Conservation (phyloP, 768 basidiomycete genomes). For the Trametes cingulata region DNA sequence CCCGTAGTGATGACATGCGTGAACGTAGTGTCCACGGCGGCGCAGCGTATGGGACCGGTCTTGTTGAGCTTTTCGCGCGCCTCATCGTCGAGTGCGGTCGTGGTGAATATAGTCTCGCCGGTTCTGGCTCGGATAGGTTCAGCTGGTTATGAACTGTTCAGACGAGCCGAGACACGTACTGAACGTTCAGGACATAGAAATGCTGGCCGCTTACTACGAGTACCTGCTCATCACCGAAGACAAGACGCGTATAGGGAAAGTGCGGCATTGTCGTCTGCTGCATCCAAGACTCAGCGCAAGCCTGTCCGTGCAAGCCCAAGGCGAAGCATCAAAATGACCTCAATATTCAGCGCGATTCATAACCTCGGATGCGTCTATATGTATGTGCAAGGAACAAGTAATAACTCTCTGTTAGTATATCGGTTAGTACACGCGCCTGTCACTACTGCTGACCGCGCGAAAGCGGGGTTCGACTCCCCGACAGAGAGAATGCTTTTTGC, state of each 20-base stretch:
- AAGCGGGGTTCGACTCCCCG: slow-evolving; percentile 40
- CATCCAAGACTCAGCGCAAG: too few species aligned
- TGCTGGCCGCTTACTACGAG: slow-evolving; percentile 51
- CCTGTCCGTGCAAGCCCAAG: neutral
- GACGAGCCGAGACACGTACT: slow-evolving; percentile 40
- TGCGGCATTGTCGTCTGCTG: slow-evolving; percentile 7
- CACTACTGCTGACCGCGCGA: slow-evolving; percentile 27
- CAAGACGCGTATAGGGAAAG: slow-evolving; percentile 17
- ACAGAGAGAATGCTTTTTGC: slow-evolving; percentile 13
- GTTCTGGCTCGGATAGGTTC: slow-evolving; percentile 41
- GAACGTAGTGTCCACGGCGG: slow-evolving; percentile 47
- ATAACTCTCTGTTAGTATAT: slow-evolving; percentile 16
- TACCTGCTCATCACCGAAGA: neutral
- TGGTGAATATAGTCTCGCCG: slow-evolving; percentile 52
- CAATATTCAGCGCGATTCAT: neutral
- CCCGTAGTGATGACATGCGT: slow-evolving; percentile 60
- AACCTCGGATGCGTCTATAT: too few species aligned
- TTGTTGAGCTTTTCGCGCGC: slow-evolving; percentile 39
- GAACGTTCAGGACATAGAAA: slow-evolving; percentile 57
- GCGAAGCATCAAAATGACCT: neutral
- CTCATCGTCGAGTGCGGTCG: slow-evolving; percentile 34
- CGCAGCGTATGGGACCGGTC: slow-evolving; percentile 61
- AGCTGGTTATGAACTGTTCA: slow-evolving; percentile 7
- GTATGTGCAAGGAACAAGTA: too few species aligned
- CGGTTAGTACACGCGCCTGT: slow-evolving; percentile 19